Percentiles rank a stretch among this genome's conserved stretches.
Evolutionary conservation across 2,329 filamentous ascomycete species (phyloP).

Genomic region (Periconia digitata): DNA sequence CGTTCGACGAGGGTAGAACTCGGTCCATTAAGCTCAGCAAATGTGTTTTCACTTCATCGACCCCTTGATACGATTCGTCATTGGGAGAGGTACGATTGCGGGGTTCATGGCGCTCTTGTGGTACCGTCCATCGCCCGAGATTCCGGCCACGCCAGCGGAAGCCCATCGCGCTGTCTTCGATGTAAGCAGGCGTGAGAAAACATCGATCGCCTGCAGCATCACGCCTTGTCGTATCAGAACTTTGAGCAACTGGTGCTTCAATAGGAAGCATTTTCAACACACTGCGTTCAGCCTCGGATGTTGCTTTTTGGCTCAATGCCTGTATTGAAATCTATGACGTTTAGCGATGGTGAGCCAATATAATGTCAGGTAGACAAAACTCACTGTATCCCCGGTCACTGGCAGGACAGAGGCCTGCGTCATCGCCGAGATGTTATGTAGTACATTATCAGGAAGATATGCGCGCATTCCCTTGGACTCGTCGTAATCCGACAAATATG

Average conservation of each 20-base stretch:
- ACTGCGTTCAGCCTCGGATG: conserved; percentile 31
- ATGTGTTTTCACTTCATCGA: neutral
- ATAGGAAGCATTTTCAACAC: conserved; percentile 32
- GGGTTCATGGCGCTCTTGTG: conserved; percentile 8
- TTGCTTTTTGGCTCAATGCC: conserved; percentile 22
- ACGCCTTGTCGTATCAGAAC: conserved; percentile 22
- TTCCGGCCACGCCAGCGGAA: conserved; percentile 19
- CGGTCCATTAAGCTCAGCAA: neutral
- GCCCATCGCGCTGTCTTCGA: conserved; percentile 23
- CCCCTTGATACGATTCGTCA: neutral
- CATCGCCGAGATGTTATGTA: conserved; percentile 22
- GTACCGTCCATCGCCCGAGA: conserved; percentile 32
- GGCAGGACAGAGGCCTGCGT: conserved; percentile 27
- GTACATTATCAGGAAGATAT: conserved; percentile 16
- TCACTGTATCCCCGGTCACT: conserved; percentile 18
- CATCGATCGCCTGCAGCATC: conserved; percentile 11
- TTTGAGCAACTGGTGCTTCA: conserved; percentile 11
- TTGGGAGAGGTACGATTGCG: neutral
- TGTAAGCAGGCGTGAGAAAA: conserved; percentile 19
- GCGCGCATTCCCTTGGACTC: conserved; percentile 8
- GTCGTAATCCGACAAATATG: conserved; percentile 11
- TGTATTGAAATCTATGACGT: conserved; percentile 27
- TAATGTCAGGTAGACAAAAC: conserved; percentile 1
- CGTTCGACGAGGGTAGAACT: neutral
- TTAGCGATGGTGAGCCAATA: conserved; percentile 6